These are phyloP conservation scores for Sporothrix inflata DNA, from an alignment of 2,329 filamentous ascomycete species.

Conservation along the genomic window DNA sequence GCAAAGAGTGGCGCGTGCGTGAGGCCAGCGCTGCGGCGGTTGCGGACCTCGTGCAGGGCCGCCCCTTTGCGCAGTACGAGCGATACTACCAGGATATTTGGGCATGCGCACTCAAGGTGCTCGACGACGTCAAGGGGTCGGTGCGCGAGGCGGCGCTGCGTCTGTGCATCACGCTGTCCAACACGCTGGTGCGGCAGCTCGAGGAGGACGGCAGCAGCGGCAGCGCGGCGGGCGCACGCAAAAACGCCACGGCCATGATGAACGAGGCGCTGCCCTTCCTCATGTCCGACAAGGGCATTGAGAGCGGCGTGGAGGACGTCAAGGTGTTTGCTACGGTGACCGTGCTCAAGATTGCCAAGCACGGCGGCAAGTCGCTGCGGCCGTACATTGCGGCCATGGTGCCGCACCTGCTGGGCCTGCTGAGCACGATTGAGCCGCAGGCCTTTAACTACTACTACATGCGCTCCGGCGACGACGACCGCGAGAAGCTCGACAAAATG, in stretches of 20 bases:
- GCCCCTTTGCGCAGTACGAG: conserved; percentile 76
- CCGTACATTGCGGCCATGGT: conserved; percentile 83
- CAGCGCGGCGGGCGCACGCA: not conserved
- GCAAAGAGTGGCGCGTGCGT: conserved; percentile 89
- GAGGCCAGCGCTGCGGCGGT: conserved; percentile 92
- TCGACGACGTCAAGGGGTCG: conserved; percentile 94
- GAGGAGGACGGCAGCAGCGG: conserved; percentile 70
- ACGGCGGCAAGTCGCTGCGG: conserved; percentile 75
- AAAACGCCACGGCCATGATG: conserved; percentile 72
- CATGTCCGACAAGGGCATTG: conserved; percentile 83
- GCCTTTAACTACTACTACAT: conserved; percentile 91
- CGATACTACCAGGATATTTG: conserved; percentile 84
- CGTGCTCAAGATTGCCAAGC: conserved; percentile 86
- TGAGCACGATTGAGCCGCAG: conserved; percentile 88
- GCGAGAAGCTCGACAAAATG: conserved; percentile 87
- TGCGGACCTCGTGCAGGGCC: conserved; percentile 82
- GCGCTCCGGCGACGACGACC: conserved; percentile 82
- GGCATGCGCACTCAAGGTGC: conserved; percentile 81
- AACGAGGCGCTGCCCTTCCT: conserved; percentile 87
- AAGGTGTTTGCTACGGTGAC: conserved; percentile 82
- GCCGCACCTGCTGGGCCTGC: conserved; percentile 75
- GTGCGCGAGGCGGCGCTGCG: conserved; percentile 80
- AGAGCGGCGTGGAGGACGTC: conserved; percentile 86
- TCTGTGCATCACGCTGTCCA: conserved; percentile 82
- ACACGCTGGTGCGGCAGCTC: conserved; percentile 80